These are phyloP conservation scores for Orobanche coerulescens DNA, from an alignment of 257 asterid genomes.

Conservation along the genomic window DNA sequence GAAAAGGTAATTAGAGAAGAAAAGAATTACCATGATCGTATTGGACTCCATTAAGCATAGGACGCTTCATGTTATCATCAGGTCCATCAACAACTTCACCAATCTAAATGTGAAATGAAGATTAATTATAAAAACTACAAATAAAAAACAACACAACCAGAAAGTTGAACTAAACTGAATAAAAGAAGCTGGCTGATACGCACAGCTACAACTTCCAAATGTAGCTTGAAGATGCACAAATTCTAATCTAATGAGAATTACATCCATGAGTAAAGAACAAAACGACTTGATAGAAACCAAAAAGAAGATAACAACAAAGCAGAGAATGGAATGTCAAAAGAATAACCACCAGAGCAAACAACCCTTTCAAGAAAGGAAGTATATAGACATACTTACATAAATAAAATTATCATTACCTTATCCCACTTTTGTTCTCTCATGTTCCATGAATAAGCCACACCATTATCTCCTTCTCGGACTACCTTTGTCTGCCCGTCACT, in stretches of 20 bases:
- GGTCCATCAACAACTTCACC: slow-evolving; percentile 99
- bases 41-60: slow-evolving; percentile 58
- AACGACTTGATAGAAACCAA: background rate
- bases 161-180: slow-evolving; percentile 3
- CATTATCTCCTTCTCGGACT: slow-evolving; percentile 95
- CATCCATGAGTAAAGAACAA: slow-evolving; percentile 2
- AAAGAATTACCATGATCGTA: slow-evolving; percentile 71
- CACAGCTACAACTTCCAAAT: background rate
- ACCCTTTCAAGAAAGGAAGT: slow-evolving; percentile 1
- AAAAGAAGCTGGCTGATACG: background rate
- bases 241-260: slow-evolving; percentile 17
- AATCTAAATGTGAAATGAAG: slow-evolving; percentile 38
- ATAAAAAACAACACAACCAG: background rate
- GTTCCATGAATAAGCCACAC: slow-evolving; percentile 97
- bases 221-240: background rate
- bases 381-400: slow-evolving; percentile 11
- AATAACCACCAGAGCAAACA: slow-evolving; percentile 13
- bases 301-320: slow-evolving; percentile 6
- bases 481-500: slow-evolving; percentile 93
- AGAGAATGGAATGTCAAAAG: slow-evolving; percentile 2
- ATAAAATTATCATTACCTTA: slow-evolving; percentile 42
- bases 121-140: slow-evolving; percentile 12
- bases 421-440: slow-evolving; percentile 83
- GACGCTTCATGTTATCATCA: slow-evolving; percentile 46
- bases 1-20: slow-evolving; percentile 21